A percentile compares a stretch with the other conserved stretches of the same genome.
These are phyloP conservation scores for Alternaria dauci DNA, from an alignment of 2,329 filamentous ascomycete species.

Conservation along the genomic window DNA sequence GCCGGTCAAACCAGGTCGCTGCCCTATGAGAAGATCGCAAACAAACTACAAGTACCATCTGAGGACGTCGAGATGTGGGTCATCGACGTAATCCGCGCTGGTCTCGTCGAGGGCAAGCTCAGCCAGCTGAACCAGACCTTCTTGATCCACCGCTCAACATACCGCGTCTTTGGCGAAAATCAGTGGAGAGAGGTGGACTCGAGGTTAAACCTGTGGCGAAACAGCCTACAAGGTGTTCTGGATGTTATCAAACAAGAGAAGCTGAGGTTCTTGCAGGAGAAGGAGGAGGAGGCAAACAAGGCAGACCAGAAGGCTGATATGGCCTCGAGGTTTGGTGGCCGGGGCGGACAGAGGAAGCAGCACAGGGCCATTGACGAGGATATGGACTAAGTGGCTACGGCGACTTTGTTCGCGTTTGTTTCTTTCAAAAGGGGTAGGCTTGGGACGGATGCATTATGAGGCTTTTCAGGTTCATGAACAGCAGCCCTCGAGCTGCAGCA, in stretches of 20 bases:
- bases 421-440: conserved; percentile 33
- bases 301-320: conserved; percentile 69
- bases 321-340: conserved; percentile 37
- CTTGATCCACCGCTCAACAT: conserved; percentile 93
- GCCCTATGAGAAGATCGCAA: conserved; percentile 84
- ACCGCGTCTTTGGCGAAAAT: conserved; percentile 96
- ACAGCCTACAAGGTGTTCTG: conserved; percentile 80
- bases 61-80: conserved; percentile 98
- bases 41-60: conserved; percentile 80
- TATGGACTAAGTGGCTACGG: conserved; percentile 39
- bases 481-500: conserved; percentile 43
- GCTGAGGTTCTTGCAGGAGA: conserved; percentile 76
- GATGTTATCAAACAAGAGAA: conserved; percentile 81
- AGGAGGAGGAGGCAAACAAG: conserved; percentile 79
- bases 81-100: conserved; percentile 96
- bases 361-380: conserved; percentile 49
- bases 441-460: conserved; percentile 39
- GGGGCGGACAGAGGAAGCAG: conserved; percentile 36
- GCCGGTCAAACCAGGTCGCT: conserved; percentile 81
- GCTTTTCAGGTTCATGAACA: conserved; percentile 39
- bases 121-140: conserved; percentile 93
- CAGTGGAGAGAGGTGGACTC: conserved; percentile 96
- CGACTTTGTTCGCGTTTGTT: conserved; percentile 21
- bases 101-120: conserved; percentile 94
- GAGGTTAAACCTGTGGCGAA: conserved; percentile 89